Conservation (phyloP, 2,329 filamentous ascomycete genomes). For the Beauveria brongniartii region DNA sequence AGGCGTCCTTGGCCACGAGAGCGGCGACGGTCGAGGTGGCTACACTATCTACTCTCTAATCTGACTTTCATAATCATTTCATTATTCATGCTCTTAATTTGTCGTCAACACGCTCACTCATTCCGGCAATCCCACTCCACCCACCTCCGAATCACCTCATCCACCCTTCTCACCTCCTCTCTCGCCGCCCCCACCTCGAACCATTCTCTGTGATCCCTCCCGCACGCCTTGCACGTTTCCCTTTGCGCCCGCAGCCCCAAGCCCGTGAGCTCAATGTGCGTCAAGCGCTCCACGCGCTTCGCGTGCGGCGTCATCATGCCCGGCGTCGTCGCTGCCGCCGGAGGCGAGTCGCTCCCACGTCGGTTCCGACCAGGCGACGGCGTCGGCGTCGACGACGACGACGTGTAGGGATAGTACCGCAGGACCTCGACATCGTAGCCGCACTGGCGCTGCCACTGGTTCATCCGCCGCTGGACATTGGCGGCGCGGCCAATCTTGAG, state of each 20-base stretch:
- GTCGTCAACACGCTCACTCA: background rate
- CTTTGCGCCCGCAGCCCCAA: constrained; percentile 45
- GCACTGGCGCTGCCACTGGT: constrained; percentile 91
- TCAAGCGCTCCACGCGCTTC: constrained; percentile 79
- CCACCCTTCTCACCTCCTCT: constrained; percentile 58
- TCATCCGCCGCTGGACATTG: constrained; percentile 85
- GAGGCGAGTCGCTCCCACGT: constrained; percentile 12
- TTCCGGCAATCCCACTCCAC: constrained; percentile 59
- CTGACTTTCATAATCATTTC: background rate
- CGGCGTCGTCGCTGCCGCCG: constrained; percentile 23
- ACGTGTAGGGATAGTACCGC: constrained; percentile 76
- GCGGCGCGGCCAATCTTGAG: constrained; percentile 60
- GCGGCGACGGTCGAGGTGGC: too few species aligned
- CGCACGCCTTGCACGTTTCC: constrained; percentile 65
- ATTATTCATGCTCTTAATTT: background rate
- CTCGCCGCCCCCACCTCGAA: constrained; percentile 77
- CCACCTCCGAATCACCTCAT: constrained; percentile 73
- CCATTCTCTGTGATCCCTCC: constrained; percentile 86
- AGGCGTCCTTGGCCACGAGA: too few species aligned
- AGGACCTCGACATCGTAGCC: constrained; percentile 82
- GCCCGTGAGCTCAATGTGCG: constrained; percentile 79
- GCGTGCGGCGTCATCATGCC: constrained; percentile 73
- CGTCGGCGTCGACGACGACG: background rate
- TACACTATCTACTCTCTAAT: too few species aligned
- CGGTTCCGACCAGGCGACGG: background rate